A percentile compares a stretch with the other conserved stretches of the same genome.
Evolutionary conservation across 352 stramenopile species (phyloP).

Genomic region (Phytophthora multivora): DNA sequence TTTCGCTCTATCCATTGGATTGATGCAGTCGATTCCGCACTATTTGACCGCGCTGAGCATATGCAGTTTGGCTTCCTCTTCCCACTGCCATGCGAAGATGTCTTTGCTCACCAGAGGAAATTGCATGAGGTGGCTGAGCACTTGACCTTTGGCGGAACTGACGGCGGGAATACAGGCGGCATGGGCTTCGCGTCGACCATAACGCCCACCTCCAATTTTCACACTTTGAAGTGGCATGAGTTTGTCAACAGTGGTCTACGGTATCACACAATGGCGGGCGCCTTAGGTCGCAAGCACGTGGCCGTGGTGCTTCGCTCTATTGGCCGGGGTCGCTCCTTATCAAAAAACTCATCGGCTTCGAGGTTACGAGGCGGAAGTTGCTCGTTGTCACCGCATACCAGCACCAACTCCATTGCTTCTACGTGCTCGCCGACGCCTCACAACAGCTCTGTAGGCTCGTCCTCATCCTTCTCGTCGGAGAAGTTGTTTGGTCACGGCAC

Average conservation of each 20-base stretch:
- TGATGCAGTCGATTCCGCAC: conserved; percentile 55
- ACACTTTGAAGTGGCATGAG: conserved; percentile 70
- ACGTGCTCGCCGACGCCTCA: conserved; percentile 40
- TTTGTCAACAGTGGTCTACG: conserved; percentile 71
- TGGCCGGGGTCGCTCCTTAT: conserved; percentile 30
- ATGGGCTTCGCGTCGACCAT: conserved; percentile 51
- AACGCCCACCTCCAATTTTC: conserved; percentile 74
- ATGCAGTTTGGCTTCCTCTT: conserved; percentile 80
- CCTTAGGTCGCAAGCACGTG: conserved; percentile 66
- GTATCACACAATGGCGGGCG: conserved; percentile 60
- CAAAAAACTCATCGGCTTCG: conserved; percentile 38
- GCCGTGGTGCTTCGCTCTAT: conserved; percentile 57
- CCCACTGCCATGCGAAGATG: conserved; percentile 79
- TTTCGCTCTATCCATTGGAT: conserved; percentile 78
- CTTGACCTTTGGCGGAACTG: conserved; percentile 58
- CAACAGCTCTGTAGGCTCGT: conserved; percentile 21
- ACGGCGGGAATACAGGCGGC: conserved; percentile 18
- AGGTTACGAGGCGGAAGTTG: conserved; percentile 25
- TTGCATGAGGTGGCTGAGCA: conserved; percentile 76
- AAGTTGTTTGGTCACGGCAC: conserved; percentile 65
- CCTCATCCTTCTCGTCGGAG: conserved; percentile 41
- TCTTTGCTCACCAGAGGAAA: conserved; percentile 80
- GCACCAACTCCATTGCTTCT: conserved; percentile 25
- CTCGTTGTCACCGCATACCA: conserved; percentile 36
- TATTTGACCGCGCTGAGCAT: conserved; percentile 71